A percentile compares a stretch with the other conserved stretches of the same genome.
Evolutionary conservation across 2,329 filamentous ascomycete genomes (phyloP).

Genomic region (Phyllosticta capitalensis): DNA sequence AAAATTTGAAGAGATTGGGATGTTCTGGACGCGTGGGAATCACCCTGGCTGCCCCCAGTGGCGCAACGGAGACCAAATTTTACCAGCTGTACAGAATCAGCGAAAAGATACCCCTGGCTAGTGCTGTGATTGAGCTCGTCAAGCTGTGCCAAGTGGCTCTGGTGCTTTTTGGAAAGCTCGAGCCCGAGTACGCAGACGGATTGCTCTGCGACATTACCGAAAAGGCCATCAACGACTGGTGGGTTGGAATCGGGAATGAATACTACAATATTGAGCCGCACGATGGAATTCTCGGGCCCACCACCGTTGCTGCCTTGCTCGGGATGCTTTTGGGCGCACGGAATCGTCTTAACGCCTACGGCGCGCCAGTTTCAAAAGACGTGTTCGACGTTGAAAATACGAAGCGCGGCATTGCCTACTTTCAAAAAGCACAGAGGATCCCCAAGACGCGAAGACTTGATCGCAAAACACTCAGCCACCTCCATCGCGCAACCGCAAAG

Average conservation of each 20-base stretch:
- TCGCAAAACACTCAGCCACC: constrained; percentile 66
- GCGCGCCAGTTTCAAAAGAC: constrained; percentile 79
- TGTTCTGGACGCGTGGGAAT: constrained; percentile 86
- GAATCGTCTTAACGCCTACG: constrained; percentile 77
- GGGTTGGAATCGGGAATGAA: constrained; percentile 85
- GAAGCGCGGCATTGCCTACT: constrained; percentile 75
- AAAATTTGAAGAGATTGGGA: constrained; percentile 82
- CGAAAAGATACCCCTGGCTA: constrained; percentile 68
- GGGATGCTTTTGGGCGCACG: constrained; percentile 83
- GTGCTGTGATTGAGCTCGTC: constrained; percentile 77
- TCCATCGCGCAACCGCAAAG: constrained; percentile 81
- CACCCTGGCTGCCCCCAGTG: constrained; percentile 65
- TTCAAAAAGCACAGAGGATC: constrained; percentile 82
- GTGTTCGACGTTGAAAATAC: constrained; percentile 77
- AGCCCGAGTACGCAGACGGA: constrained; percentile 84
- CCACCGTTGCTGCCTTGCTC: constrained; percentile 77
- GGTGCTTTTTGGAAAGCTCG: constrained; percentile 76
- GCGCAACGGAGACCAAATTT: constrained; percentile 83
- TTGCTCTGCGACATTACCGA: constrained; percentile 90
- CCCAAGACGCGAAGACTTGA: constrained; percentile 71
- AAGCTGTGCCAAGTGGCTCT: constrained; percentile 86
- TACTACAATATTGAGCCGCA: constrained; percentile 87
- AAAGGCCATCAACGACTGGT: constrained; percentile 85
- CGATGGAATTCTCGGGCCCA: constrained; percentile 86
- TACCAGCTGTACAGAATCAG: constrained; percentile 81